A percentile compares a stretch with the other conserved stretches of the same genome.
Evolutionary conservation across 179 eudicot genomes (phyloP).

Genomic region (Vitellaria paradoxa): DNA sequence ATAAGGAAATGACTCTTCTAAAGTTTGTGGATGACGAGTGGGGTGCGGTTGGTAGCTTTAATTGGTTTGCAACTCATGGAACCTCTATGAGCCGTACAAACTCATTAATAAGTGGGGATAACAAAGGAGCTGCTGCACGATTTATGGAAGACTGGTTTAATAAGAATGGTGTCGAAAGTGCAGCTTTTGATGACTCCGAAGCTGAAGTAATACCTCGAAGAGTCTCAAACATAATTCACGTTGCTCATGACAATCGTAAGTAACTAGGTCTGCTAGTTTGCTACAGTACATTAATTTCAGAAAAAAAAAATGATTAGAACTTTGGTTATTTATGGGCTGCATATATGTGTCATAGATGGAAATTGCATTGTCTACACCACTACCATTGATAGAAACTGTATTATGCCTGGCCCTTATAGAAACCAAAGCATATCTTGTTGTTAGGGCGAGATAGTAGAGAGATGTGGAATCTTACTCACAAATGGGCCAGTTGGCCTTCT

Average conservation of each 20-base stretch:
- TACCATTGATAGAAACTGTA: neutral
- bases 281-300: neutral
- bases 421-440: neutral
- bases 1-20: slow-evolving; percentile 87
- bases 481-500: neutral
- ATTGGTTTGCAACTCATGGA: slow-evolving; percentile 99
- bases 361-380: neutral
- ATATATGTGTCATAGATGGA: neutral
- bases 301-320: neutral
- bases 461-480: neutral
- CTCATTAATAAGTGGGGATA: slow-evolving; percentile 87
- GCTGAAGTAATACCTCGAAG: slow-evolving; percentile 51
- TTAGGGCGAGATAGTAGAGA: neutral
- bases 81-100: slow-evolving; percentile 99
- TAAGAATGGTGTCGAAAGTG: slow-evolving; percentile 34
- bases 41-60: slow-evolving; percentile 96
- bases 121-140: slow-evolving; percentile 97
- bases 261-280: neutral
- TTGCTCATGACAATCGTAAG: slow-evolving; percentile 62
- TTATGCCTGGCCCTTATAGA: too few relatives aligned
- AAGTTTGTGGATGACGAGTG: slow-evolving; percentile 93
- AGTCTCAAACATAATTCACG: slow-evolving; percentile 73
- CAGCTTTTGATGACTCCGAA: slow-evolving; percentile 26
- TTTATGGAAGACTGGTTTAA: slow-evolving; percentile 98
- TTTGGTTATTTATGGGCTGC: neutral